phyloP scores from a whole-genome alignment of 2,329 filamentous ascomycete species.

The Curvularia spicifera region DNA sequence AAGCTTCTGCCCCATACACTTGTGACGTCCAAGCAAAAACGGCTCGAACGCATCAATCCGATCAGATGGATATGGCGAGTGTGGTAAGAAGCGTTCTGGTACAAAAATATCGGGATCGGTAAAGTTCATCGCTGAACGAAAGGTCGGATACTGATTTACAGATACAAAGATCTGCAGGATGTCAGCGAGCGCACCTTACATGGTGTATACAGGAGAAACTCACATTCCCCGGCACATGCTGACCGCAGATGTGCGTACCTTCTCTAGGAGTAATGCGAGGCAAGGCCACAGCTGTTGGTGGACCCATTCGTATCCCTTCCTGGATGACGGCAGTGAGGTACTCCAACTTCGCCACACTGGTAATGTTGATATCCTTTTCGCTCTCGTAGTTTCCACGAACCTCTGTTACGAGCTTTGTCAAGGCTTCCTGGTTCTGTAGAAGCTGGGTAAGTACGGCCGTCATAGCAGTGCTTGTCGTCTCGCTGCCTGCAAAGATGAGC shows the following conservation, averaged over 20 bases:
- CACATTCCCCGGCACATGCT: conserved; percentile 19
- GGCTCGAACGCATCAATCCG: conserved; percentile 26
- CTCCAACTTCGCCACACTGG: conserved; percentile 17
- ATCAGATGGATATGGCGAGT: conserved; percentile 33
- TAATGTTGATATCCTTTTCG: not conserved
- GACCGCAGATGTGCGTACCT: conserved; percentile 23
- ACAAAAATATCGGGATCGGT: conserved; percentile 31
- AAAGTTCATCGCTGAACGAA: conserved; percentile 37
- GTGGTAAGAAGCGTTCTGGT: conserved; percentile 40
- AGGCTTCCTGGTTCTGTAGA: conserved; percentile 19
- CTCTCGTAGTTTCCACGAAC: not conserved
- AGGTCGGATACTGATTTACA: conserved; percentile 35
- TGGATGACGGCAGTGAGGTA: conserved; percentile 36
- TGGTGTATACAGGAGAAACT: not conserved
- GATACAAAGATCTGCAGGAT: conserved; percentile 26
- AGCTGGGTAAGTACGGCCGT: conserved; percentile 42
- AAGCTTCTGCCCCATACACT: conserved; percentile 31
- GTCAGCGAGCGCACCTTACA: not conserved
- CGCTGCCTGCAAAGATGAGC: conserved; percentile 50
- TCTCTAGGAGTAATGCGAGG: conserved; percentile 15
- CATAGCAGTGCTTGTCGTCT: conserved; percentile 49
- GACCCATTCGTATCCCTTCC: conserved; percentile 40
- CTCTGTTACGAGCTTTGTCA: not conserved
- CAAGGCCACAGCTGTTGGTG: conserved; percentile 23
- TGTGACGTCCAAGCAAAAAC: conserved; percentile 30